Evolutionary conservation across 208 protist species (phyloP).

Genomic region (Leishmania aethiopica): DNA sequence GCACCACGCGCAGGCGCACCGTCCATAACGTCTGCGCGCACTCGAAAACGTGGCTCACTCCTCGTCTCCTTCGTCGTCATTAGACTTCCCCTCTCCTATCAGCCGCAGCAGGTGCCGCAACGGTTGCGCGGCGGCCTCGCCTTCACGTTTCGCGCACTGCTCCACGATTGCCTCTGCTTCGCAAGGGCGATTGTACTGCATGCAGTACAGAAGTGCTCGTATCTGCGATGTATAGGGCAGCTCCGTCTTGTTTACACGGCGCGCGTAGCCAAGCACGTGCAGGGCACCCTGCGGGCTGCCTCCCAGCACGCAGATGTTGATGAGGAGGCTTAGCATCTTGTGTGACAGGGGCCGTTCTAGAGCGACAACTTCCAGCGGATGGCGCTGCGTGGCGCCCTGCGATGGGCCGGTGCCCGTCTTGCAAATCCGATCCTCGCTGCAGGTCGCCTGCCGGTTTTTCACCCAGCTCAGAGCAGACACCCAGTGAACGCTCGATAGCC

Average conservation of each 20-base stretch:
- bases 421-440: slow-evolving; percentile 48
- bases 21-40: neutral
- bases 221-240: slow-evolving; percentile 65
- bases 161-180: slow-evolving; percentile 79
- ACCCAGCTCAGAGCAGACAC: slow-evolving; percentile 78
- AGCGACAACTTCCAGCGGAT: slow-evolving; percentile 20
- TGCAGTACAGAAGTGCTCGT: slow-evolving; percentile 73
- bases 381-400: slow-evolving; percentile 33
- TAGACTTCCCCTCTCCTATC: slow-evolving; percentile 24
- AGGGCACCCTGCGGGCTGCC: slow-evolving; percentile 74
- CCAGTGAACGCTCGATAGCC: slow-evolving; percentile 62
- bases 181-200: slow-evolving; percentile 67
- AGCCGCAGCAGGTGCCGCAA: slow-evolving; percentile 57
- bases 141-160: slow-evolving; percentile 43
- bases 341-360: slow-evolving; percentile 41
- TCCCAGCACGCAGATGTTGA: slow-evolving; percentile 80
- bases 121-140: slow-evolving; percentile 36
- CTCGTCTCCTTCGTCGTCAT: neutral
- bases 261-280: slow-evolving; percentile 65
- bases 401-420: slow-evolving; percentile 68
- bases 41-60: neutral
- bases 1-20: neutral
- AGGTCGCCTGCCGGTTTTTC: slow-evolving; percentile 50
- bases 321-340: slow-evolving; percentile 64
- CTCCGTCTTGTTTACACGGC: slow-evolving; percentile 64